These are phyloP conservation scores for Euryodendron excelsum DNA, from an alignment of 148 eudicot genomes.

Conservation along the genomic window DNA sequence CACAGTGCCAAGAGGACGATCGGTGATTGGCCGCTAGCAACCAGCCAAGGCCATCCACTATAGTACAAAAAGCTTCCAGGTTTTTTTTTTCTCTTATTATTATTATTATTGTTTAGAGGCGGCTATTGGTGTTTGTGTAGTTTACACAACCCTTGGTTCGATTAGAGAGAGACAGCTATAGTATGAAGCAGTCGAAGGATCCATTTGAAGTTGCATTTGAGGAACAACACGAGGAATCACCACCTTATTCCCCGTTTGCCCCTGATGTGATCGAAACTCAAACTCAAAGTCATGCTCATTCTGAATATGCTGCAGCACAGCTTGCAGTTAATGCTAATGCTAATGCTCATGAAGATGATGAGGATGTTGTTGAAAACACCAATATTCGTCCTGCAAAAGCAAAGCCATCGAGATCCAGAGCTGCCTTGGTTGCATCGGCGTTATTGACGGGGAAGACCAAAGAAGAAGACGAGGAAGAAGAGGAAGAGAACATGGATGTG, in stretches of 20 bases:
- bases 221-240: conserved; percentile 75
- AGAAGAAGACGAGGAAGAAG: conserved; percentile 81
- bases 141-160: no score
- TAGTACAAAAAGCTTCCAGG: no score
- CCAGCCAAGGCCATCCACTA: no score
- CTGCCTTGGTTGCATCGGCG: conserved; percentile 27
- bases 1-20: no score
- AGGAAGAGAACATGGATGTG: conserved; percentile 87
- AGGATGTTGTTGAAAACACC: conserved; percentile 11
- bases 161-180: neutral
- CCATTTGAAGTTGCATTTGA: conserved; percentile 87
- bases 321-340: conserved; percentile 19
- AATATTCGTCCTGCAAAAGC: conserved; percentile 18
- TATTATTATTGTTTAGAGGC: no score
- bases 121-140: no score
- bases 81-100: no score
- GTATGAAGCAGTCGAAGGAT: conserved; percentile 72
- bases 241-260: conserved; percentile 64
- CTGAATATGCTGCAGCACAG: conserved; percentile 36
- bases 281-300: neutral
- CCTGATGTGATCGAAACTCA: conserved; percentile 46
- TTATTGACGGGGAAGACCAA: conserved; percentile 39
- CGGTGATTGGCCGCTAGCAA: no score
- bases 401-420: conserved; percentile 36
- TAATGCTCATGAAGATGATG: conserved; percentile 38